These are phyloP conservation scores for Hyaloscypha finlandica DNA, from an alignment of 495 filamentous ascomycete species.

Conservation along the genomic window DNA sequence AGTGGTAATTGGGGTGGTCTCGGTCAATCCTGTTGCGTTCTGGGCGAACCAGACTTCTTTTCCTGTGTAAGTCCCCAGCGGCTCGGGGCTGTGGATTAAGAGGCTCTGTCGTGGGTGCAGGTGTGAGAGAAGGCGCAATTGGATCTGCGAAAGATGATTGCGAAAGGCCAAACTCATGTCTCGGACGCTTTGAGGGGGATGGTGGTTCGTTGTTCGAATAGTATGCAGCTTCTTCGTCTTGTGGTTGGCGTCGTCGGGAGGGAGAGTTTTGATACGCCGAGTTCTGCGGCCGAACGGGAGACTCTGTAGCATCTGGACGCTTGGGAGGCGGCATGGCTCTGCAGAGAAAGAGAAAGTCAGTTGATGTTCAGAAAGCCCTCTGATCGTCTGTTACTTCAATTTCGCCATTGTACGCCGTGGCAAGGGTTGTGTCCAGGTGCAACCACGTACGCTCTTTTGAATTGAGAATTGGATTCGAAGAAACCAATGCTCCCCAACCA, in stretches of 20 bases:
- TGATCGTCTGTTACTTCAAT: constrained; percentile 18
- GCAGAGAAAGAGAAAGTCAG: constrained; percentile 17
- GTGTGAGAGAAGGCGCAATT: constrained; percentile 33
- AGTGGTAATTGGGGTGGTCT: constrained; percentile 92
- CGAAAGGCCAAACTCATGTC: constrained; percentile 23
- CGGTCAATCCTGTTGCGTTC: constrained; percentile 79
- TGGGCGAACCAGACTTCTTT: constrained; percentile 83
- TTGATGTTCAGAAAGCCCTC: constrained; percentile 1
- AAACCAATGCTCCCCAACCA: not conserved
- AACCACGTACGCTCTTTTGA: not conserved
- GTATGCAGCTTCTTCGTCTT: constrained; percentile 64
- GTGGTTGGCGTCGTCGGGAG: constrained; percentile 60
- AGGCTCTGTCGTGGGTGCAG: constrained; percentile 41
- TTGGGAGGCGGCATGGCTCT: constrained; percentile 50
- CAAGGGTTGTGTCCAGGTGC: constrained; percentile 1
- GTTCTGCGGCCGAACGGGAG: constrained; percentile 60
- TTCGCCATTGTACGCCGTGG: constrained; percentile 10
- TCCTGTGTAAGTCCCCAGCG: constrained; percentile 58
- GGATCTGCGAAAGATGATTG: constrained; percentile 31
- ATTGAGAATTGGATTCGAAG: not conserved
- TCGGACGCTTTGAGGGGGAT: constrained; percentile 21
- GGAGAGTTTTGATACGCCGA: constrained; percentile 66
- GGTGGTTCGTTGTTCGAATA: constrained; percentile 17
- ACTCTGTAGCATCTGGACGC: constrained; percentile 58
- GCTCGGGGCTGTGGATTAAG: constrained; percentile 25